These are phyloP conservation scores for Erodium maritimum DNA, from an alignment of 345 rosid species.

Conservation along the genomic window DNA sequence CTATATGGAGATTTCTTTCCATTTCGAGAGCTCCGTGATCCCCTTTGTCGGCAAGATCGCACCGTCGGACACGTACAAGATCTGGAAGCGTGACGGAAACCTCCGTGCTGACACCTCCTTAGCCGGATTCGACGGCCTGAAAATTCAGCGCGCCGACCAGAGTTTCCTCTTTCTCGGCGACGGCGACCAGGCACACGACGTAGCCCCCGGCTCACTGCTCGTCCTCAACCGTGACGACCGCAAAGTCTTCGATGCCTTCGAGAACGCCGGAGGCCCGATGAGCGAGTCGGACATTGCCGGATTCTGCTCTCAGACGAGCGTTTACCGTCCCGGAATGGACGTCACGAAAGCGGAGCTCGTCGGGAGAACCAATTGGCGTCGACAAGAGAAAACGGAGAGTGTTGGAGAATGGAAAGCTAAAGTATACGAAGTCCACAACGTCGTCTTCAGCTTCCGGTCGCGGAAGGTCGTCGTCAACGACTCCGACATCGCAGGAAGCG, in stretches of 20 bases:
- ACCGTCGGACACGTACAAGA: constrained; percentile 89
- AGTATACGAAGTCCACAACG: constrained; percentile 68
- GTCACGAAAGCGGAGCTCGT: constrained; percentile 81
- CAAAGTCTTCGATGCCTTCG: constrained; percentile 66
- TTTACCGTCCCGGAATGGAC: constrained; percentile 86
- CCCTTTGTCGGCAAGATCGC: constrained; percentile 84
- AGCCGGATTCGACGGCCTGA: constrained; percentile 83
- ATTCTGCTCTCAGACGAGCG: constrained; percentile 59
- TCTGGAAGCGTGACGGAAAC: constrained; percentile 91
- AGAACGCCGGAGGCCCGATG: constrained; percentile 59
- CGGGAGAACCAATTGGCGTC: constrained; percentile 64
- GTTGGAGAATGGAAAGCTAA: constrained; percentile 79
- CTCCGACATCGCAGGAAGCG: constrained; percentile 51
- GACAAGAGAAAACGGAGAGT: constrained; percentile 65
- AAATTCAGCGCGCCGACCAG: constrained; percentile 80
- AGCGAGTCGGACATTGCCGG: constrained; percentile 48
- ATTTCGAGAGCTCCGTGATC: constrained; percentile 87
- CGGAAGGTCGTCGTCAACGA: constrained; percentile 31
- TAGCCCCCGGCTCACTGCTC: constrained; percentile 59
- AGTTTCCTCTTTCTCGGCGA: constrained; percentile 83
- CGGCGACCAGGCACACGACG: constrained; percentile 43
- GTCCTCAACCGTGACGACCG: constrained; percentile 63
- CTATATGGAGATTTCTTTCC: constrained; percentile 87
- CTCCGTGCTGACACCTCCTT: constrained; percentile 79
- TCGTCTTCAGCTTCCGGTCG: constrained; percentile 65